Percentiles rank a stretch among this genome's conserved stretches.
Evolutionary conservation across 257 asterid species (phyloP).

Genomic region (Avicennia marina): DNA sequence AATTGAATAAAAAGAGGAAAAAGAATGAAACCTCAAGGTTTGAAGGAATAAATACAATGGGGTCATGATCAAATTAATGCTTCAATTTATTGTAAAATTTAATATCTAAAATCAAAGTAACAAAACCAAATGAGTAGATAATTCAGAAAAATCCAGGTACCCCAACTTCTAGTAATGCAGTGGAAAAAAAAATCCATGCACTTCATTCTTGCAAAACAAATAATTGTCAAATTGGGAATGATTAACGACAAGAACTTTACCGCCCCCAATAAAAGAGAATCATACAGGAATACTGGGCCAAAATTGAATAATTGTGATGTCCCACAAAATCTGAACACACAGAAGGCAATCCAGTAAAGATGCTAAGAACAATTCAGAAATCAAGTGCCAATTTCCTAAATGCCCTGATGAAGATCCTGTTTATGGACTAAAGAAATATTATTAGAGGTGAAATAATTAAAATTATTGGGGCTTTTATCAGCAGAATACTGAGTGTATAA

Average conservation of each 20-base stretch:
- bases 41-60: too few species aligned
- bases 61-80: too few species aligned
- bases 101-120: too few species aligned
- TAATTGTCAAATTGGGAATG: not conserved
- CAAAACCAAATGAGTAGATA: too few species aligned
- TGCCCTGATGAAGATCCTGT: conserved; percentile 30
- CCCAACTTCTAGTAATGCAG: too few species aligned
- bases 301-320: conserved; percentile 38
- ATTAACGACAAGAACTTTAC: not conserved
- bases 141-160: too few species aligned
- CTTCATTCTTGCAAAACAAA: too few species aligned
- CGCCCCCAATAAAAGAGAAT: not conserved
- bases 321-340: conserved; percentile 71
- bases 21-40: too few species aligned
- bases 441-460: conserved; percentile 24
- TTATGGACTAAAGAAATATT: conserved; percentile 6
- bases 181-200: too few species aligned
- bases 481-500: conserved; percentile 11
- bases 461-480: conserved; percentile 17
- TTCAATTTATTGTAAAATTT: too few species aligned
- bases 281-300: conserved; percentile 26
- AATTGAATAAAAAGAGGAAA: too few species aligned
- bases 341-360: conserved; percentile 63
- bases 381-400: conserved; percentile 28
- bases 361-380: conserved; percentile 37